Evolutionary conservation across 441 rosid species (phyloP).

Genomic region (Syzygium syzygioides): DNA sequence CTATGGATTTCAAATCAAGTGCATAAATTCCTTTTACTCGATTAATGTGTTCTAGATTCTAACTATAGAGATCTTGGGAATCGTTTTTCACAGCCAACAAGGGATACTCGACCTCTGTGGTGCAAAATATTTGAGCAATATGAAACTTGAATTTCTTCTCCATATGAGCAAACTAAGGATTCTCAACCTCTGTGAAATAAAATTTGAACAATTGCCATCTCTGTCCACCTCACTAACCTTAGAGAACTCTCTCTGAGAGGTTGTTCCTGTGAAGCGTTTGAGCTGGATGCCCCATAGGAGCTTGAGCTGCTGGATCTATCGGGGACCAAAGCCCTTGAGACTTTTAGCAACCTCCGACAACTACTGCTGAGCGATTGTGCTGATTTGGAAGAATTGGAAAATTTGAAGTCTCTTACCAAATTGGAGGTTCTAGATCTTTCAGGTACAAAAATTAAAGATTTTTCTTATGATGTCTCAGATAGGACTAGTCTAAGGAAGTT

Average conservation of each 20-base stretch:
- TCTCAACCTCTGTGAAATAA: constrained; percentile 14
- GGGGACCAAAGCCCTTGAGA: not conserved
- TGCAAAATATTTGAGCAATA: constrained; percentile 7
- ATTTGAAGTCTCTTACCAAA: constrained; percentile 17
- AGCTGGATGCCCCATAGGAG: not conserved
- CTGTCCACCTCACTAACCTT: constrained; percentile 13
- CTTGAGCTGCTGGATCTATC: constrained; percentile 27
- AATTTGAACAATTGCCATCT: constrained; percentile 3
- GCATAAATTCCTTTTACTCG: no score
- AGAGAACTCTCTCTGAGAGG: constrained; percentile 17
- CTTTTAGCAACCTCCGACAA: constrained; percentile 15
- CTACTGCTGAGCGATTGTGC: constrained; percentile 30
- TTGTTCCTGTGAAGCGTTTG: not conserved
- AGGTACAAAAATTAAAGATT: constrained; percentile 10
- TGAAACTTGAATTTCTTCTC: constrained; percentile 1
- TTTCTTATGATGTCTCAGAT: constrained; percentile 7
- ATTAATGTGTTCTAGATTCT: no score
- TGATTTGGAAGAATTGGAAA: constrained; percentile 9
- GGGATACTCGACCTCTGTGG: constrained; percentile 21
- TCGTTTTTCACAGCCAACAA: not conserved
- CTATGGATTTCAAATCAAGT: no score
- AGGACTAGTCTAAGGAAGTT: constrained; percentile 9
- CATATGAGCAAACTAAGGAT: constrained; percentile 8
- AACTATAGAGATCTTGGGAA: no score
- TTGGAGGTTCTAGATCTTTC: constrained; percentile 39